Percentiles rank a stretch among this genome's conserved stretches.
These are phyloP conservation scores for Epichloe sylvatica DNA, from an alignment of 2,329 filamentous ascomycete species.

Conservation along the genomic window DNA sequence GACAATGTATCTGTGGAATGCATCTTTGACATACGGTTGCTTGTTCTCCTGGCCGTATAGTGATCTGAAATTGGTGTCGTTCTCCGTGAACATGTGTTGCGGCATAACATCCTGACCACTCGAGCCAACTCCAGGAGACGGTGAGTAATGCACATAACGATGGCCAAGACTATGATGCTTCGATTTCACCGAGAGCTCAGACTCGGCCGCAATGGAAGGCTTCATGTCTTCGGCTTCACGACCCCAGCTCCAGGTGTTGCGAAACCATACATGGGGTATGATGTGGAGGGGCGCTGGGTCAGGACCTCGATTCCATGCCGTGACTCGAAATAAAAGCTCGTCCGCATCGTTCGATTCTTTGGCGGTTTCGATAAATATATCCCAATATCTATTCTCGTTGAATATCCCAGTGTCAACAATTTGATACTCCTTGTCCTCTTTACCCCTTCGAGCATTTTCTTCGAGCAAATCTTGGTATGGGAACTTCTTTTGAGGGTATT, in stretches of 20 bases:
- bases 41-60: constrained; percentile 70
- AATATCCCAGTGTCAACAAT: constrained; percentile 81
- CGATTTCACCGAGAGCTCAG: constrained; percentile 58
- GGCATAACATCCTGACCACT: constrained; percentile 75
- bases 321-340: constrained; percentile 84
- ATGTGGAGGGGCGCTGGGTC: constrained; percentile 87
- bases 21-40: constrained; percentile 82
- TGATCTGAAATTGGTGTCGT: constrained; percentile 73
- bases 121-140: constrained; percentile 71
- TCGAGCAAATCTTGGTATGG: constrained; percentile 79
- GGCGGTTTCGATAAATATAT: constrained; percentile 91
- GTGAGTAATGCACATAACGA: constrained; percentile 71
- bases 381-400: constrained; percentile 84
- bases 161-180: constrained; percentile 69
- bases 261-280: constrained; percentile 88
- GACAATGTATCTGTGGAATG: constrained; percentile 80
- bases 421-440: constrained; percentile 77
- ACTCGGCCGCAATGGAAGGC: constrained; percentile 57
- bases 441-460: constrained; percentile 66
- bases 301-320: constrained; percentile 88
- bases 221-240: constrained; percentile 62
- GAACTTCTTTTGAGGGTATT: constrained; percentile 84
- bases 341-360: constrained; percentile 89
- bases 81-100: constrained; percentile 81
- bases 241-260: constrained; percentile 95